Conservation (phyloP, 2,329 filamentous ascomycete species). For the Phialemoniopsis sp. region DNA sequence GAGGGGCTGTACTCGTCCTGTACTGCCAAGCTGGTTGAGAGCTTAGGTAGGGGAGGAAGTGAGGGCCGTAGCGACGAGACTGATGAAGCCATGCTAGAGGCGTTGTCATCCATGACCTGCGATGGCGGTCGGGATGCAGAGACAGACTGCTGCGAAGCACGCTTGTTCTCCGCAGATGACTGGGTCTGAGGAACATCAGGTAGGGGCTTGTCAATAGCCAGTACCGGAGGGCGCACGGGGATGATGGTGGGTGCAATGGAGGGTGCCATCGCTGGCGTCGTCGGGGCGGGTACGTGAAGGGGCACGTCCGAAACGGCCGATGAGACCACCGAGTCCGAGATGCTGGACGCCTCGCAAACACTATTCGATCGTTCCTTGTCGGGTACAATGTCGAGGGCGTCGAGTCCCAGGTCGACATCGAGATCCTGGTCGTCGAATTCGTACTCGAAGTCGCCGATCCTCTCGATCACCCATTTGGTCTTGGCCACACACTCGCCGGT, state of each 20-base stretch:
- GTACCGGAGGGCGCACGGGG: slow-evolving; percentile 25
- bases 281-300: slow-evolving; percentile 5
- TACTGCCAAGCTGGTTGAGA: slow-evolving; percentile 45
- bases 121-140: slow-evolving; percentile 38
- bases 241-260: slow-evolving; percentile 18
- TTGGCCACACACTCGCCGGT: slow-evolving; percentile 90
- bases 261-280: slow-evolving; percentile 3
- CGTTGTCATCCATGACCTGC: slow-evolving; percentile 29
- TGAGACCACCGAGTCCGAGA: slow-evolving; percentile 13
- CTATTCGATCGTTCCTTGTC: slow-evolving; percentile 30
- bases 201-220: slow-evolving; percentile 62
- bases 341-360: slow-evolving; percentile 14
- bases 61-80: slow-evolving; percentile 41
- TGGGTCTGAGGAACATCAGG: slow-evolving; percentile 59
- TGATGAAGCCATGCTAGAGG: slow-evolving; percentile 39
- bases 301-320: slow-evolving; percentile 20
- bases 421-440: slow-evolving; percentile 56
- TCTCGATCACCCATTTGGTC: slow-evolving; percentile 79
- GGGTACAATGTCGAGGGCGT: slow-evolving; percentile 41
- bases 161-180: slow-evolving; percentile 25
- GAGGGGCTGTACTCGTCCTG: slow-evolving; percentile 43
- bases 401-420: slow-evolving; percentile 53
- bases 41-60: slow-evolving; percentile 53
- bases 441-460: slow-evolving; percentile 87
- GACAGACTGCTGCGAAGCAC: slow-evolving; percentile 21